These are phyloP conservation scores for Leccinum obscurum DNA, from an alignment of 768 basidiomycete genomes.

Conservation along the genomic window DNA sequence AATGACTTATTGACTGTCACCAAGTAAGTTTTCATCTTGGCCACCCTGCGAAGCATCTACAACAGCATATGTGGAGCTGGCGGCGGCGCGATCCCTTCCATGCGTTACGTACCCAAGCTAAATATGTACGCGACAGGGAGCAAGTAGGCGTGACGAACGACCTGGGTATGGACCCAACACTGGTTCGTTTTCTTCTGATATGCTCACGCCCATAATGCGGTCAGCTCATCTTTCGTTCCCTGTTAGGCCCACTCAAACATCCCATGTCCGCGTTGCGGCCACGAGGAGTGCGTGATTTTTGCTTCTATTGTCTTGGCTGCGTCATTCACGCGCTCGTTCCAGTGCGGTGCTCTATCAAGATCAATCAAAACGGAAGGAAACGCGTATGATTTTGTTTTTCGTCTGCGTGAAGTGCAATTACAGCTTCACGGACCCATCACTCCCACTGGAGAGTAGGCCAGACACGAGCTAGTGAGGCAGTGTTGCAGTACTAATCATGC, in stretches of 20 bases:
- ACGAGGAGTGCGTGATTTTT: conserved; percentile 68
- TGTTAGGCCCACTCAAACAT: conserved; percentile 80
- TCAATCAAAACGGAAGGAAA: conserved; percentile 95
- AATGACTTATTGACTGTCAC: conserved; percentile 94
- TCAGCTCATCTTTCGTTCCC: background rate
- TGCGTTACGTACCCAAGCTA: background rate
- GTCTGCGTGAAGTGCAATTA: conserved; percentile 84
- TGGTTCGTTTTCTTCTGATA: conserved; percentile 47
- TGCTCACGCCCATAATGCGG: background rate
- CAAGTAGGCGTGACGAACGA: conserved; percentile 91
- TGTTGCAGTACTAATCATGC: background rate
- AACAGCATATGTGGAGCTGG: conserved; percentile 4
- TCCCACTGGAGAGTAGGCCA: conserved; percentile 45
- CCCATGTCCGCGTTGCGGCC: conserved; percentile 76
- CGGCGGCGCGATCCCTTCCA: conserved; percentile 11
- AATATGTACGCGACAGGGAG: conserved; percentile 55
- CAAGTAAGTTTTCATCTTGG: conserved; percentile 55
- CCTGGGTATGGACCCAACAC: conserved; percentile 84
- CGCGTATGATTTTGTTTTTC: conserved; percentile 91
- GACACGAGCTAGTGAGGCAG: conserved; percentile 27
- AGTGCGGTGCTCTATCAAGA: conserved; percentile 96
- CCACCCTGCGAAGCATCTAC: background rate
- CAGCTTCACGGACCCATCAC: conserved; percentile 68
- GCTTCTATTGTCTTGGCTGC: background rate
- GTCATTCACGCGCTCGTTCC: conserved; percentile 12